Evolutionary conservation across 208 protist species (phyloP), one percentile per base, ranked within the genome.

Genomic region (Trypanosoma caninum): DNA sequence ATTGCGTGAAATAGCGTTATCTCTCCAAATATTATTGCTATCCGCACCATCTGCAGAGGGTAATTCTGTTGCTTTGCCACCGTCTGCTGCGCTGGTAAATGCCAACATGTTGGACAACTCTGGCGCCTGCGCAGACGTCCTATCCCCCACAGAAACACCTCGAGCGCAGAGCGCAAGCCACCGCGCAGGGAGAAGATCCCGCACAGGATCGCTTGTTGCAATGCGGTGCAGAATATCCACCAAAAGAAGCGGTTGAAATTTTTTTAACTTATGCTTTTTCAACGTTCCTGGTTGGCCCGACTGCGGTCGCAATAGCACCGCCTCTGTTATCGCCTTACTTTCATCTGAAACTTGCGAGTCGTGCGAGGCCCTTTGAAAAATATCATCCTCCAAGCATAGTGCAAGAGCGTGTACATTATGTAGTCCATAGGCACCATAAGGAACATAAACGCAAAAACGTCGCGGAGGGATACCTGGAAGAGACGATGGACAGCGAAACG

Each of bases 381-480:
- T 78, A 44, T 88, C 80, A 35, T 69, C 63, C 10, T 48, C 56
- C 25, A 69, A 20, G 51, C 80, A 94, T 33, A 94, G 76, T 2
- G 80, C 74, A 10, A 94, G 59, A 2, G 82, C 78, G 57, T 94
- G 84, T 0, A 80, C 56, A 16, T 74, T 59, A 13, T 72, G 63
- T 31, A 76, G 60, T 7, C 64, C 79, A 69, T 88, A 87, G 13
- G 59, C 57, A 16, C 76, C 75, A 30, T 79, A 74, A 7, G 87
- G 83, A 11, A 94, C 61, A n/a, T 11, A 2, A 34, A 91, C 68
- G 3, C 68, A 62, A 45, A 82, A 88, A 10, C 56, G 69, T 16
- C 77, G 79, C 30, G 81, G 74, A 10, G 81, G 70, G 1, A 94
- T 55, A 14, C 80, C 76, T 2, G 81, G 87, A 47, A 94, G 69